phyloP scores from a whole-genome alignment of 2,329 filamentous ascomycete species.

The Helotiales sp. region DNA sequence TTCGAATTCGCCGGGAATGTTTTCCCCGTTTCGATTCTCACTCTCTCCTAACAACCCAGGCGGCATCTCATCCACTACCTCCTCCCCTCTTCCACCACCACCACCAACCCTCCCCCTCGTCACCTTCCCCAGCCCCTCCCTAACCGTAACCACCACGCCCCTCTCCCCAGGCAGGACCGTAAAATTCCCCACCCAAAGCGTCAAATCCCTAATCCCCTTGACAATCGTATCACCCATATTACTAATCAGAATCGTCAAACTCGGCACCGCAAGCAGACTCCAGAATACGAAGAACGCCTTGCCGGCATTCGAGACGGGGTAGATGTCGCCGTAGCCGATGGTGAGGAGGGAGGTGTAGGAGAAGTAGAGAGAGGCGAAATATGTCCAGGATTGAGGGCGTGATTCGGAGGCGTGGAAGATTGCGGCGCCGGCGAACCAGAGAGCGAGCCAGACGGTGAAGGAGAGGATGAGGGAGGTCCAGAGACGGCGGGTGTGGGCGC shows the following conservation, averaged over 20 bases:
- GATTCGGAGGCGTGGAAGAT: constrained; percentile 66
- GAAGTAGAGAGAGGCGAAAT: constrained; percentile 86
- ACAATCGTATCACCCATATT: constrained; percentile 87
- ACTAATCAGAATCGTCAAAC: constrained; percentile 84
- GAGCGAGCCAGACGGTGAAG: constrained; percentile 66
- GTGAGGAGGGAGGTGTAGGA: constrained; percentile 83
- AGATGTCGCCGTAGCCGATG: constrained; percentile 84
- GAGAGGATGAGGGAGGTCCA: constrained; percentile 78
- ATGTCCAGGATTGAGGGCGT: constrained; percentile 62
- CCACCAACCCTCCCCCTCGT: constrained; percentile 52
- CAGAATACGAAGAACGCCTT: constrained; percentile 93
- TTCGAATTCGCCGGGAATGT: constrained; percentile 29
- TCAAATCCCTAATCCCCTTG: constrained; percentile 60
- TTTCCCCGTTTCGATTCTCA: constrained; percentile 21
- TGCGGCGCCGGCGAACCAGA: constrained; percentile 82
- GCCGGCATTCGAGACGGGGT: constrained; percentile 77
- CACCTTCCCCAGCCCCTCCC: constrained; percentile 49
- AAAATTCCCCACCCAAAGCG: constrained; percentile 60
- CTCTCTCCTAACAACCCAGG: constrained; percentile 49
- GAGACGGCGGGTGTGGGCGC: constrained; percentile 67
- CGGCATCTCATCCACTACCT: constrained; percentile 45
- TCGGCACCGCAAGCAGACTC: constrained; percentile 83
- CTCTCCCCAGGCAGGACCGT: constrained; percentile 65
- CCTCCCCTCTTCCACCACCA: constrained; percentile 43
- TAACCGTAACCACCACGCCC: constrained; percentile 53